Conservation (phyloP, 257 asterid genomes). For the Datura wrightii region DNA sequence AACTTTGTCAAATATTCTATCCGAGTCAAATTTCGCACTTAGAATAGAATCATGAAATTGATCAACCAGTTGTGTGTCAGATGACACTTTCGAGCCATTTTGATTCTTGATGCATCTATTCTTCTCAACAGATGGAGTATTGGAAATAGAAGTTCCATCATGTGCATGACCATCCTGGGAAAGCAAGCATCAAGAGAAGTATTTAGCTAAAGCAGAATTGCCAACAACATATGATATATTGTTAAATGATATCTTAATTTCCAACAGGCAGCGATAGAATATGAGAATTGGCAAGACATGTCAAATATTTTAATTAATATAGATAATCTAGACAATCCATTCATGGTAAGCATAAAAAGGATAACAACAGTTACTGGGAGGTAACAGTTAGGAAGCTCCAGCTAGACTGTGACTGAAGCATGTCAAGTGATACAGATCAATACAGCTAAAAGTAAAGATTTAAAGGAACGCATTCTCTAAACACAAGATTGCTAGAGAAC, state of each 20-base stretch:
- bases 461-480: neutral
- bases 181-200: constrained; percentile 32
- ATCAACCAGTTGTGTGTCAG: constrained; percentile 50
- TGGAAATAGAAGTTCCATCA: constrained; percentile 53
- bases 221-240: constrained; percentile 21
- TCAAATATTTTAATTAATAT: neutral
- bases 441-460: neutral
- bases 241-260: constrained; percentile 19
- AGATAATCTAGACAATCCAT: neutral
- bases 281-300: constrained; percentile 23
- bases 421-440: constrained; percentile 15
- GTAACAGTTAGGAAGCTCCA: constrained; percentile 23
- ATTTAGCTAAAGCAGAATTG: constrained; percentile 35
- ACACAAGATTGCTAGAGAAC: neutral
- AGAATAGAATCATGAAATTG: constrained; percentile 56
- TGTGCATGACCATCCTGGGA: constrained; percentile 57
- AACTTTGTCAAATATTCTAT: constrained; percentile 48
- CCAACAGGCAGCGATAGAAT: neutral
- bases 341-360: neutral
- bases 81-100: constrained; percentile 46
- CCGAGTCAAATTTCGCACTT: constrained; percentile 52
- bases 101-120: constrained; percentile 47
- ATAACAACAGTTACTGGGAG: neutral
- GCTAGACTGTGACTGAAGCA: constrained; percentile 24
- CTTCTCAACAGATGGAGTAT: constrained; percentile 50